These are phyloP conservation scores for Luffa aegyptiaca DNA, from an alignment of 306 rosid genomes.

Conservation along the genomic window DNA sequence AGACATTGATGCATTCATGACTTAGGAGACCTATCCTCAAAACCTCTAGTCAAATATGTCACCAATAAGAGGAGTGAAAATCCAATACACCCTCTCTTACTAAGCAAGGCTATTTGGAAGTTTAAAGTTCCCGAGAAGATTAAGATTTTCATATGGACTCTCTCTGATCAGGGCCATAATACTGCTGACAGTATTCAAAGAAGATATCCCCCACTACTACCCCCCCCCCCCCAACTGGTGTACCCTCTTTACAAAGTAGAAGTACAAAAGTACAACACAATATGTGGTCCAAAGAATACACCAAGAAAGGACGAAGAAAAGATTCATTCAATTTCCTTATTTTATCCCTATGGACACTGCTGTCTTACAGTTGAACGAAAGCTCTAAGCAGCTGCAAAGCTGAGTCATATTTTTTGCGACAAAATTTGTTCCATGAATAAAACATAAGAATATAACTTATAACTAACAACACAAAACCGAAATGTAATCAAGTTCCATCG, in stretches of 20 bases:
- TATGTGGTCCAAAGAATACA: background rate
- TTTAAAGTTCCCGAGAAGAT: background rate
- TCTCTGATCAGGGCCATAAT: background rate
- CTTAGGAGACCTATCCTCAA: background rate
- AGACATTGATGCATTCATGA: background rate
- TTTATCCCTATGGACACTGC: background rate
- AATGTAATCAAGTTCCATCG: background rate
- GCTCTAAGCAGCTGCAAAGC: background rate
- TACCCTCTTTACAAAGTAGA: background rate
- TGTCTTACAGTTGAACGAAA: background rate
- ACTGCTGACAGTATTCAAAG: background rate
- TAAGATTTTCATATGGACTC: background rate
- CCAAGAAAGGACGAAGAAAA: background rate
- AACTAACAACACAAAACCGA: background rate
- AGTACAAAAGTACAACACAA: background rate
- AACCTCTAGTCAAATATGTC: background rate
- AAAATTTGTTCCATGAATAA: background rate
- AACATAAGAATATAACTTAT: background rate
- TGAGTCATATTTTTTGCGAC: background rate
- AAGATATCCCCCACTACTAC: background rate
- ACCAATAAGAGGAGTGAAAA: background rate
- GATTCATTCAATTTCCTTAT: background rate
- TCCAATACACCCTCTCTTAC: background rate
- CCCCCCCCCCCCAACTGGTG: background rate
- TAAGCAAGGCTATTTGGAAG: background rate